A percentile compares a stretch with the other conserved stretches of the same genome.
Evolutionary conservation across 2,329 filamentous ascomycete genomes (phyloP).

Genomic region (Fusarium tanahbumbuense): DNA sequence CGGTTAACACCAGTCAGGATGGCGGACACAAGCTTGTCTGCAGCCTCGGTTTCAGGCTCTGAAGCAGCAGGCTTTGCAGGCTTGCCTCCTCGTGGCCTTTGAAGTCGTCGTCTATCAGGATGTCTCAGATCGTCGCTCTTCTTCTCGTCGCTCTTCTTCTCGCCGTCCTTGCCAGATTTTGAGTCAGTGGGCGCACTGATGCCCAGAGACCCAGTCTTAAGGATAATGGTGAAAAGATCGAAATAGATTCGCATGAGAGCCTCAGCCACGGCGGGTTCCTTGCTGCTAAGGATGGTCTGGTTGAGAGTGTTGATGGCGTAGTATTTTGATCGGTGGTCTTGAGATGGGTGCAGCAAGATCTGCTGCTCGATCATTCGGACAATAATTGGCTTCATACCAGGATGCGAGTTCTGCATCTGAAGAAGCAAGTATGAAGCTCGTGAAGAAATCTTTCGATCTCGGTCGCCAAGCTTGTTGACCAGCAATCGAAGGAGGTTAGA

Average conservation of each 20-base stretch:
- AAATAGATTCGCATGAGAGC: constrained; percentile 93
- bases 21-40: constrained; percentile 91
- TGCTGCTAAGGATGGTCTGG: constrained; percentile 90
- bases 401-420: constrained; percentile 88
- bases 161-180: constrained; percentile 51
- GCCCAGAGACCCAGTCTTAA: constrained; percentile 69
- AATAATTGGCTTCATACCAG: constrained; percentile 92
- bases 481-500: constrained; percentile 90
- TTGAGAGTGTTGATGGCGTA: constrained; percentile 97
- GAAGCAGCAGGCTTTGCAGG: constrained; percentile 41
- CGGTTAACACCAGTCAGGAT: constrained; percentile 95
- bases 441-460: constrained; percentile 94
- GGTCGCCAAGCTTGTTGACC: constrained; percentile 97
- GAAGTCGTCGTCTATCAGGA: constrained; percentile 36
- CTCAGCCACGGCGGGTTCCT: constrained; percentile 83
- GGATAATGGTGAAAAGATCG: constrained; percentile 81
- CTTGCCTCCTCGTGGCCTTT: constrained; percentile 45
- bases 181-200: constrained; percentile 60
- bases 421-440: constrained; percentile 93
- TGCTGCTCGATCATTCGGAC: constrained; percentile 88
- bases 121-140: constrained; percentile 21
- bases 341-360: constrained; percentile 85
- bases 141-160: constrained; percentile 37
- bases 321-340: constrained; percentile 90
- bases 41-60: constrained; percentile 72